Percentiles rank a stretch among this genome's conserved stretches.
These are phyloP conservation scores for Nakazawaea ishiwadae DNA, from an alignment of 805 yeast genomes.

Conservation along the genomic window DNA sequence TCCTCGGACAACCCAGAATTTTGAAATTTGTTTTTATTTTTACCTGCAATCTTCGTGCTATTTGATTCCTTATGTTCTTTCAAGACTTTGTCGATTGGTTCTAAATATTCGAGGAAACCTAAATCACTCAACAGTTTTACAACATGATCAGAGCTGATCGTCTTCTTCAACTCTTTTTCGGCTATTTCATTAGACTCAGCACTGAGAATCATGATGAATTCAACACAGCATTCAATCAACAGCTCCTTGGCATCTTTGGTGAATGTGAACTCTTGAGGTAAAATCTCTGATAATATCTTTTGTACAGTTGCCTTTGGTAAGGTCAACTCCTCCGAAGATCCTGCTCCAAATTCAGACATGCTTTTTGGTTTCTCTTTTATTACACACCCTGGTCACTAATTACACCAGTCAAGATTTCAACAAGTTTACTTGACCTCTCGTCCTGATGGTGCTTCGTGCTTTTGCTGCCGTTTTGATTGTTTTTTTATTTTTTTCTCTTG, in stretches of 20 bases:
- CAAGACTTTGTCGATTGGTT: slow-evolving; percentile 72
- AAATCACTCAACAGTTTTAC: slow-evolving; percentile 81
- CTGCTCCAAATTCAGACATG: slow-evolving; percentile 11
- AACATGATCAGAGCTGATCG: slow-evolving; percentile 95
- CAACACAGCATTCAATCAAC: slow-evolving; percentile 92
- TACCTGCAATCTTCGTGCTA: slow-evolving; percentile 74
- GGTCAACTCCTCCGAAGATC: slow-evolving; percentile 26
- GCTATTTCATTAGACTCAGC: slow-evolving; percentile 95
- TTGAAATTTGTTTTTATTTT: slow-evolving; percentile 88
- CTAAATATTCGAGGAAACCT: slow-evolving; percentile 83
- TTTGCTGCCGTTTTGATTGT: not conserved
- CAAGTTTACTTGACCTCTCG: too few species aligned
- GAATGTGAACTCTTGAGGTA: slow-evolving; percentile 83
- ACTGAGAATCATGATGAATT: slow-evolving; percentile 89
- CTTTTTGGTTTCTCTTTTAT: not conserved
- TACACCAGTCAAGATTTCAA: too few species aligned
- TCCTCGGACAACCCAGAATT: slow-evolving; percentile 90
- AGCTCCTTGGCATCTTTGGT: slow-evolving; percentile 94
- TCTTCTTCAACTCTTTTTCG: slow-evolving; percentile 91
- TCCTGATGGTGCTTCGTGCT: too few species aligned
- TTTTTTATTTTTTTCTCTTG: not conserved
- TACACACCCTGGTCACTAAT: too few species aligned
- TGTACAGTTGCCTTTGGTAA: slow-evolving; percentile 81
- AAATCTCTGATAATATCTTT: slow-evolving; percentile 84
- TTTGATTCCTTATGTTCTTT: slow-evolving; percentile 78